Evolutionary conservation across 2,329 filamentous ascomycete genomes (phyloP), one percentile per base, ranked within the genome.

Genomic region (Rugonectria rugulosa): DNA sequence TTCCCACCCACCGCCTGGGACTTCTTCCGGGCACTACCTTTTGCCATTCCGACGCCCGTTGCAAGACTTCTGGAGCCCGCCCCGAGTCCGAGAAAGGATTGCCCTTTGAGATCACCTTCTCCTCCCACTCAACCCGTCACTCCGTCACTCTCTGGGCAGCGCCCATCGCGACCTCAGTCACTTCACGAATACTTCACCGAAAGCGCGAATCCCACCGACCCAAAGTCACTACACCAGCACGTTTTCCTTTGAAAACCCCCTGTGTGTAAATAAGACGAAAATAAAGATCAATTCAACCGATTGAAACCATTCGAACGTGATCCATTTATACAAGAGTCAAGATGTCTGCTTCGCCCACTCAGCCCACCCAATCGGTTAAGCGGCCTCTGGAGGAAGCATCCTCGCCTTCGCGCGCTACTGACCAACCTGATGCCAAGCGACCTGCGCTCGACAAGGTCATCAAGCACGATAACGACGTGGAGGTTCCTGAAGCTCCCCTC

Each of bases 381-480:
- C 92, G 95, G 71, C 95, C 95, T 59, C 87, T 99, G 63, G 95
- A 99, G 81, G 95, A 98, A 72, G 90, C 94, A 10, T 98, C 95
- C 15, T 99, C 95, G 9, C 95, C 95, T 29, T 96, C 92, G 26
- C 90, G 90, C 60, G 89, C 90, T 32, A 92, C 86, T 72, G 95
- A 98, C 69, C 93, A 97, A 73, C 95, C 96, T 49, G 95, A 99
- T 68, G 95, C 95, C 60, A 99, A 99, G 81, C 91, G 95, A 66
- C 95, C 92, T 43, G 95, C 95, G 32, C 86, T 99, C 60, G 94
- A 98, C 78, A 99, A 98, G 81, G 82, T 92, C 66, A 82, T 90
- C 67, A 92, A 90, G 74, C 88, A 85, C 51, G 87, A 84, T 21
- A 81, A 85, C 52, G 80, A 84, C 58, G 69, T 70, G 31, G 80